phyloP scores from a whole-genome alignment of 2,329 filamentous ascomycete species.

The Shiraia sp. region DNA sequence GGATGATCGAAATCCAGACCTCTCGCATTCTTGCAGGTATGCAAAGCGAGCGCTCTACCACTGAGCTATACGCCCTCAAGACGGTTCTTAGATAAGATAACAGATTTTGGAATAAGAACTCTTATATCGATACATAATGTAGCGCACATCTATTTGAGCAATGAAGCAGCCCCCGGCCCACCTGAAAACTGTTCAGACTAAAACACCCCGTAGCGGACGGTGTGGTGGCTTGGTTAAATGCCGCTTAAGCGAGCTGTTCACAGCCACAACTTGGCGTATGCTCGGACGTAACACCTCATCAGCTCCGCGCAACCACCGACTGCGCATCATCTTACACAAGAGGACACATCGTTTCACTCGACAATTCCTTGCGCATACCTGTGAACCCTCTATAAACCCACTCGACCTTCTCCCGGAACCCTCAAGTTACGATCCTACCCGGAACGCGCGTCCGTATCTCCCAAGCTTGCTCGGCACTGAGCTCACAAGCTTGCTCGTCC shows the following conservation, averaged over 20 bases:
- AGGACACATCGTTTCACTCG: constrained; percentile 14
- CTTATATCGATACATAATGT: neutral
- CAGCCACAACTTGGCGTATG: constrained; percentile 25
- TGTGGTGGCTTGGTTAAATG: neutral
- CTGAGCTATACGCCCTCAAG: constrained; percentile 40
- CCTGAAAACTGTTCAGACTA: neutral
- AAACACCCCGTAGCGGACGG: neutral
- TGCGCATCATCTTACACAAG: constrained; percentile 16
- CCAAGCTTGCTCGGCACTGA: constrained; percentile 10
- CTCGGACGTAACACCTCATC: constrained; percentile 23
- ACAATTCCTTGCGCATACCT: neutral
- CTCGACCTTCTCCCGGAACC: neutral
- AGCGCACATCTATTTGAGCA: neutral
- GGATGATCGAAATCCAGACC: constrained; percentile 11
- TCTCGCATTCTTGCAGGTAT: constrained; percentile 17
- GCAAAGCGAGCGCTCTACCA: constrained; percentile 48
- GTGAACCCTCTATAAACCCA: neutral
- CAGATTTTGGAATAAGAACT: neutral
- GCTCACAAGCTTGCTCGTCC: constrained; percentile 13
- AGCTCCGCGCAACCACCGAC: constrained; percentile 20
- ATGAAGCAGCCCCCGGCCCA: neutral
- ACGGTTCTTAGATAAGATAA: neutral
- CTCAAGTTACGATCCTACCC: neutral
- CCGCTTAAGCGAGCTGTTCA: constrained; percentile 1
- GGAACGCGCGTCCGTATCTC: constrained; percentile 9